A percentile compares a stretch with the other conserved stretches of the same genome.
Evolutionary conservation across 225 moss, liverwort and hornwort species (phyloP).

Genomic region (Marchantia paleacea): DNA sequence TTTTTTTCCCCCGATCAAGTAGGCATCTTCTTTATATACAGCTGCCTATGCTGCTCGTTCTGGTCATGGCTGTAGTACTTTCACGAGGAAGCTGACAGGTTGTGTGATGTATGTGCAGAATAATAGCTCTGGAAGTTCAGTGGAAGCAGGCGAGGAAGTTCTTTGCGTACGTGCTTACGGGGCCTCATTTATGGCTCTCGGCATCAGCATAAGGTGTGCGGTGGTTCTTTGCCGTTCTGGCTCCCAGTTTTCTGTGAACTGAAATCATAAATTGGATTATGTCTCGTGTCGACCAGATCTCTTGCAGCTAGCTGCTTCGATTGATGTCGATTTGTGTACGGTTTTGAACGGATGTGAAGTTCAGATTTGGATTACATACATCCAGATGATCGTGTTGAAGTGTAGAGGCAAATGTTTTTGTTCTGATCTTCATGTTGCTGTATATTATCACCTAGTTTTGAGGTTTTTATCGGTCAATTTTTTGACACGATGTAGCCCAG

Average conservation of each 20-base stretch:
- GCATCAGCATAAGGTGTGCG: slow-evolving; percentile 85
- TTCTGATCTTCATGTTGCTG: neutral
- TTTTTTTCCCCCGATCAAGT: neutral
- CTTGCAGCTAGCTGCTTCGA: neutral
- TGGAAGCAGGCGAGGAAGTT: slow-evolving; percentile 83
- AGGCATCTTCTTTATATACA: neutral
- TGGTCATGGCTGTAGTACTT: slow-evolving; percentile 12
- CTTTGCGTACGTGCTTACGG: slow-evolving; percentile 95
- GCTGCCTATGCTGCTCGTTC: neutral
- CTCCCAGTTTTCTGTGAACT: neutral
- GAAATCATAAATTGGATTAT: neutral
- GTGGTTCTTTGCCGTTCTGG: neutral
- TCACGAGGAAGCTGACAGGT: neutral
- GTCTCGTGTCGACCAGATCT: neutral
- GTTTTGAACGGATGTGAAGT: neutral
- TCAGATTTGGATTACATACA: neutral
- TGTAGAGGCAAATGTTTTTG: neutral
- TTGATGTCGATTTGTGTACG: neutral
- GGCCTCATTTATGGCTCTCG: slow-evolving; percentile 77
- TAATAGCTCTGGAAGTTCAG: slow-evolving; percentile 27
- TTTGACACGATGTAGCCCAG: too few relatives aligned
- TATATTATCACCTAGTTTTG: neutral
- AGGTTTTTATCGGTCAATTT: too few relatives aligned
- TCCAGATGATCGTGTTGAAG: neutral
- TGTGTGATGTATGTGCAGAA: slow-evolving; percentile 24